A percentile compares a stretch with the other conserved stretches of the same genome.
phyloP scores from a whole-genome alignment of 2,329 filamentous ascomycete genomes.

The Lojkania enalia region DNA sequence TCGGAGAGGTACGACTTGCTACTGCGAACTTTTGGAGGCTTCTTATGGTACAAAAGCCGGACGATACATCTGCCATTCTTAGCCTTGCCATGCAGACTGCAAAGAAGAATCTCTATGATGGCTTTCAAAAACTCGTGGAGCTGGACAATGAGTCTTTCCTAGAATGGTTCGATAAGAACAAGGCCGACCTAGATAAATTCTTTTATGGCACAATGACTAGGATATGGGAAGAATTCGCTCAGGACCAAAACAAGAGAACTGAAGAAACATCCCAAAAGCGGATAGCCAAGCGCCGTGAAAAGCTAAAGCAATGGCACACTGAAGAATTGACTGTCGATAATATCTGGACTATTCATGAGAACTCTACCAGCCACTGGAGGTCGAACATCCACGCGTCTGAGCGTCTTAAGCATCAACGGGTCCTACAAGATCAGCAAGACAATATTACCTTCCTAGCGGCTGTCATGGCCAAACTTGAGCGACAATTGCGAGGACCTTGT shows the following conservation, averaged over 20 bases:
- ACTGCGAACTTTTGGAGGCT: conserved; percentile 89
- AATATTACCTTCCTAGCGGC: conserved; percentile 77
- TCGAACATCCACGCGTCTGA: conserved; percentile 94
- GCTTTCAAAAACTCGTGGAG: conserved; percentile 82
- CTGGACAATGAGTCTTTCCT: conserved; percentile 89
- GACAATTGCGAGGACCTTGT: conserved; percentile 76
- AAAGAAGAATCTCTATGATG: conserved; percentile 70
- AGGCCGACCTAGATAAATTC: conserved; percentile 74
- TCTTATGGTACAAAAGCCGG: conserved; percentile 88
- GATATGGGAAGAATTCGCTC: conserved; percentile 86
- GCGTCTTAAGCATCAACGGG: conserved; percentile 85
- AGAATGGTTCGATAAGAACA: conserved; percentile 82
- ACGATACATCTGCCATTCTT: conserved; percentile 75
- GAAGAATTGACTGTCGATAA: conserved; percentile 72
- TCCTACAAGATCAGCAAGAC: conserved; percentile 91
- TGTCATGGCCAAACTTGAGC: conserved; percentile 76
- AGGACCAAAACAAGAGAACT: conserved; percentile 76
- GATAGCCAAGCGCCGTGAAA: conserved; percentile 76
- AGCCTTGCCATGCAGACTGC: conserved; percentile 71
- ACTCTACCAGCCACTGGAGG: conserved; percentile 87
- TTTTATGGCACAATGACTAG: conserved; percentile 83
- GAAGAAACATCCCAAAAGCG: conserved; percentile 73
- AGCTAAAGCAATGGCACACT: conserved; percentile 75
- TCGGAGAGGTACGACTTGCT: conserved; percentile 68
- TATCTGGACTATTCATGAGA: conserved; percentile 77